These are phyloP conservation scores for Gremmenia infestans DNA, from an alignment of 2,329 filamentous ascomycete species.

Conservation along the genomic window DNA sequence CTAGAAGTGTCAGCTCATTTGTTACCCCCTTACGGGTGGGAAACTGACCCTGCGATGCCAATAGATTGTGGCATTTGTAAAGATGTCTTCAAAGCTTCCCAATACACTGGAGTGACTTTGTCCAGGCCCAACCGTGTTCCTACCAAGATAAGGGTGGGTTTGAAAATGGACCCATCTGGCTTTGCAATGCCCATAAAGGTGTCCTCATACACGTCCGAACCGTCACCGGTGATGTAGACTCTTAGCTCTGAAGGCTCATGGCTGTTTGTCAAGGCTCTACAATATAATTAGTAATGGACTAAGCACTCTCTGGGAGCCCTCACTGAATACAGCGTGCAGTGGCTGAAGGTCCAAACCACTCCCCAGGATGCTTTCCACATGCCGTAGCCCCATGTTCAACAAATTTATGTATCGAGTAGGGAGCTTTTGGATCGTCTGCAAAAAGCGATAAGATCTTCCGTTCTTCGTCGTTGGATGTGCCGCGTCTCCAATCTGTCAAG, in stretches of 20 bases:
- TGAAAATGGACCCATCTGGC: slow-evolving; percentile 59
- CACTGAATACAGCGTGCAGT: slow-evolving; percentile 92
- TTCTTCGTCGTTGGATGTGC: slow-evolving; percentile 54
- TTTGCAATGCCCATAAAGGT: slow-evolving; percentile 75
- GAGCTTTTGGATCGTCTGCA: slow-evolving; percentile 77
- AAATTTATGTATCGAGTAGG: slow-evolving; percentile 93
- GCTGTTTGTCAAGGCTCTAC: slow-evolving; percentile 68
- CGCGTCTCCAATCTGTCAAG: slow-evolving; percentile 68
- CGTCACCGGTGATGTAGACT: slow-evolving; percentile 86
- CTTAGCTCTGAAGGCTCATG: slow-evolving; percentile 58
- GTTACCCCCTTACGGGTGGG: neutral
- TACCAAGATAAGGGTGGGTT: slow-evolving; percentile 82
- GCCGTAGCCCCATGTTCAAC: slow-evolving; percentile 79
- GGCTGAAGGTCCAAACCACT: slow-evolving; percentile 98
- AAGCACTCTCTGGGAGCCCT: slow-evolving; percentile 31
- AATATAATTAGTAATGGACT: slow-evolving; percentile 11
- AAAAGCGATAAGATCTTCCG: slow-evolving; percentile 72
- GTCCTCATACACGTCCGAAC: slow-evolving; percentile 90
- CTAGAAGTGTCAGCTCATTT: slow-evolving; percentile 40
- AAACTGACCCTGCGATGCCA: slow-evolving; percentile 79
- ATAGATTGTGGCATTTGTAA: slow-evolving; percentile 89
- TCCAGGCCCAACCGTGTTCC: slow-evolving; percentile 89
- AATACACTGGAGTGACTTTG: slow-evolving; percentile 89
- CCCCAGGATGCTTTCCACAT: slow-evolving; percentile 91
- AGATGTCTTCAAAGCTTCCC: slow-evolving; percentile 82